Evolutionary conservation across 2,329 filamentous ascomycete species (phyloP).

Genomic region (Malbranchea zuffiana): DNA sequence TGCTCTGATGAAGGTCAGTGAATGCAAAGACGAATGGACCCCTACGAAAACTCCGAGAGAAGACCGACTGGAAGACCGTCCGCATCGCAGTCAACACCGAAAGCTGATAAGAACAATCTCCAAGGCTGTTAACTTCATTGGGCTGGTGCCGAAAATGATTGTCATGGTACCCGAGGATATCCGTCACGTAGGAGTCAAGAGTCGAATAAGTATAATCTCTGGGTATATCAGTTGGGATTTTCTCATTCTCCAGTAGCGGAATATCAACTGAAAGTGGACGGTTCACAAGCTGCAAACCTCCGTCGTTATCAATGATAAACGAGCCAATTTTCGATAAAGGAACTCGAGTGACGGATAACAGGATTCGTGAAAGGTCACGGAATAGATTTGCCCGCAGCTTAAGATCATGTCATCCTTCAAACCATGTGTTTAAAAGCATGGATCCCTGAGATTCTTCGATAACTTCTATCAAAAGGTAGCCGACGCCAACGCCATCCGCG

Average conservation of each 20-base stretch:
- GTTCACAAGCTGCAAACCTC: constrained; percentile 18
- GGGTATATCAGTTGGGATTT: constrained; percentile 20
- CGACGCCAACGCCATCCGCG: neutral
- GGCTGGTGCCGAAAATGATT: constrained; percentile 21
- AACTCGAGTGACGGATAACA: constrained; percentile 14
- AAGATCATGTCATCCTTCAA: constrained; percentile 14
- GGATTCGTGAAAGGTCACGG: constrained; percentile 15
- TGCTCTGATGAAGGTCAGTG: constrained; percentile 22
- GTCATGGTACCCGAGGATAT: constrained; percentile 21
- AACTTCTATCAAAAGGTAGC: constrained; percentile 18
- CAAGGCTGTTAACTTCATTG: constrained; percentile 15
- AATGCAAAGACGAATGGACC: constrained; percentile 27
- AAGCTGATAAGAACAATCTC: constrained; percentile 1
- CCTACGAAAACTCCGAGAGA: neutral
- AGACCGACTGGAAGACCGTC: constrained; percentile 17
- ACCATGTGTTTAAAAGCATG: constrained; percentile 20
- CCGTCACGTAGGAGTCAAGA: constrained; percentile 20
- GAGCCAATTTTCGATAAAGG: constrained; percentile 27
- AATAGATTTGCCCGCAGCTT: constrained; percentile 18
- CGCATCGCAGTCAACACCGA: constrained; percentile 23
- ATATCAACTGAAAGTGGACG: constrained; percentile 20
- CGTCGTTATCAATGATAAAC: constrained; percentile 21
- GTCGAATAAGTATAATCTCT: constrained; percentile 19
- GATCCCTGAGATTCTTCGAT: constrained; percentile 13
- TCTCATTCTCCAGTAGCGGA: constrained; percentile 20